A percentile compares a stretch with the other conserved stretches of the same genome.
These are phyloP conservation scores for Globisporangium uncinulatum DNA, from an alignment of 352 stramenopile species.

Conservation along the genomic window DNA sequence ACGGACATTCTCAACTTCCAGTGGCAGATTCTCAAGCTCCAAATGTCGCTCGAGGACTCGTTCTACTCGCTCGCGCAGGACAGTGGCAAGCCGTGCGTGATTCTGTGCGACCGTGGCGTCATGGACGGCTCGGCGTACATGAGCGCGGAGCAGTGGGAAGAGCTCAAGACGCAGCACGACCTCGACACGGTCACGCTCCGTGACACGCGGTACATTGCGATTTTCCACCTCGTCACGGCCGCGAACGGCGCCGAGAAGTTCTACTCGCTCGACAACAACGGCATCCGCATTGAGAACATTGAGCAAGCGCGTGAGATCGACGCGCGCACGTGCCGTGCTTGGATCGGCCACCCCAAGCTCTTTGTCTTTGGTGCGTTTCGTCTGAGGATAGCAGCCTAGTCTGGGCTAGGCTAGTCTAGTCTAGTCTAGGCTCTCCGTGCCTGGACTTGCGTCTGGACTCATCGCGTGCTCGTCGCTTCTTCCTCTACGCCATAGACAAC, in stretches of 20 bases:
- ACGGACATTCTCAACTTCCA: slow-evolving; percentile 86
- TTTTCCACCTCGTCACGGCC: slow-evolving; percentile 88
- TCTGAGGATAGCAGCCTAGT: too few species aligned
- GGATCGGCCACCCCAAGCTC: slow-evolving; percentile 82
- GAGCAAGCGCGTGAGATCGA: slow-evolving; percentile 90
- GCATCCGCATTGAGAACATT: slow-evolving; percentile 91
- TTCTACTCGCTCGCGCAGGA: slow-evolving; percentile 82
- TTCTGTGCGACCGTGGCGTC: slow-evolving; percentile 94
- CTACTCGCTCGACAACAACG: slow-evolving; percentile 97
- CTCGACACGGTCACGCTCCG: slow-evolving; percentile 82
- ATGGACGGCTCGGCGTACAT: slow-evolving; percentile 97
- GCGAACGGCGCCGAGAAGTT: slow-evolving; percentile 92
- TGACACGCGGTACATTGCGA: slow-evolving; percentile 85
- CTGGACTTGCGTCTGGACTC: background rate
- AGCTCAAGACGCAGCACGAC: slow-evolving; percentile 72
- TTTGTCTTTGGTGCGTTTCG: slow-evolving; percentile 63
- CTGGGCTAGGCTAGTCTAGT: too few species aligned
- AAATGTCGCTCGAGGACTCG: slow-evolving; percentile 80
- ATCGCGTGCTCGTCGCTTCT: background rate
- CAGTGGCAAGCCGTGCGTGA: slow-evolving; percentile 80
- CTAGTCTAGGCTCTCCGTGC: too few species aligned
- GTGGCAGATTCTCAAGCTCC: slow-evolving; percentile 80
- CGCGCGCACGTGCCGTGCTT: slow-evolving; percentile 60
- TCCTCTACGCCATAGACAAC: slow-evolving; percentile 50
- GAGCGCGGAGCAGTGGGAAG: slow-evolving; percentile 83